phyloP scores from a whole-genome alignment of 2,329 filamentous ascomycete genomes.

The Penicillium sclerotiorum region DNA sequence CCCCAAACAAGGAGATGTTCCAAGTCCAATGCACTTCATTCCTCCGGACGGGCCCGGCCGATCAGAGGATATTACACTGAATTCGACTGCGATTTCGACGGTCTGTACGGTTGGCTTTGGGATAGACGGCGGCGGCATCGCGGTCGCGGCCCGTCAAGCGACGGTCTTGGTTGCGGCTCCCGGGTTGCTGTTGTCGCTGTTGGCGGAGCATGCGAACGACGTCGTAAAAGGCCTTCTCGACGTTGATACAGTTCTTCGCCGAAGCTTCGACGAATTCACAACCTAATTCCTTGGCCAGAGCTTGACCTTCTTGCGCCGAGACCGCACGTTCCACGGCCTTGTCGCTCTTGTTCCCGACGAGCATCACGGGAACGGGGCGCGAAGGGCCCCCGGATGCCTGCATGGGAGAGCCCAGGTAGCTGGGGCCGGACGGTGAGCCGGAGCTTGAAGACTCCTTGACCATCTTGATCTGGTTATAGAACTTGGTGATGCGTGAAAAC shows the following conservation, averaged over 20 bases:
- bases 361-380: conserved; percentile 87
- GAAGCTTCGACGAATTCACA: conserved; percentile 98
- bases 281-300: conserved; percentile 84
- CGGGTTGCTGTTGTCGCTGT: conserved; percentile 65
- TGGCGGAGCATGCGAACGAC: conserved; percentile 88
- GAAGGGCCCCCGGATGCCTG: conserved; percentile 51
- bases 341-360: conserved; percentile 98
- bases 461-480: conserved; percentile 94
- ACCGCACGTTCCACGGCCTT: conserved; percentile 94
- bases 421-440: conserved; percentile 55
- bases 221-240: conserved; percentile 98
- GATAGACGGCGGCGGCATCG: conserved; percentile 42
- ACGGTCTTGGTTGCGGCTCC: conserved; percentile 38
- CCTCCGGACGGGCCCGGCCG: conserved; percentile 19
- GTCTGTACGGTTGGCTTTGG: conserved; percentile 43
- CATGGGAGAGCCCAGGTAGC: conserved; percentile 53
- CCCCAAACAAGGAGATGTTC: neutral
- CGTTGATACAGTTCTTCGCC: conserved; percentile 97
- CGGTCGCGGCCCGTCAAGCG: conserved; percentile 40
- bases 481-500: conserved; percentile 90
- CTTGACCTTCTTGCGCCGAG: conserved; percentile 92
- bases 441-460: conserved; percentile 82
- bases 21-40: conserved; percentile 2
- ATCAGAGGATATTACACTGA: conserved; percentile 43
- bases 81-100: conserved; percentile 41